phyloP scores from a whole-genome alignment of 2,329 filamentous ascomycete genomes.

The Herpotrichia juniperi region DNA sequence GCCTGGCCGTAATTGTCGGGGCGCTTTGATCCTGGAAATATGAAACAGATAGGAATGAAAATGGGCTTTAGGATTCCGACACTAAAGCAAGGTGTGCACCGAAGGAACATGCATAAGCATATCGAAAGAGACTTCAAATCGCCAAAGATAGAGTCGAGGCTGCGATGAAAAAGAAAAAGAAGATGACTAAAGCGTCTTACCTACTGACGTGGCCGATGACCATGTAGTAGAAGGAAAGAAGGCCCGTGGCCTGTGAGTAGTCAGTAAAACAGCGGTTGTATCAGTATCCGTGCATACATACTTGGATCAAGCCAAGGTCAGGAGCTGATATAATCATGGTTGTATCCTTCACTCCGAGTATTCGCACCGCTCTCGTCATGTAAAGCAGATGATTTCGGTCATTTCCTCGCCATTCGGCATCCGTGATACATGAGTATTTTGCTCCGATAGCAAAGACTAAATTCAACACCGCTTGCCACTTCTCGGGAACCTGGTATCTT shows the following conservation, averaged over 20 bases:
- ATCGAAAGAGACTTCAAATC: not conserved
- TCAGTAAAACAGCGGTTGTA: slow-evolving; percentile 23
- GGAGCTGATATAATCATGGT: slow-evolving; percentile 36
- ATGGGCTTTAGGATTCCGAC: too few species aligned
- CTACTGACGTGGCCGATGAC: slow-evolving; percentile 45
- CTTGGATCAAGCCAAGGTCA: slow-evolving; percentile 19
- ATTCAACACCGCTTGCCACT: slow-evolving; percentile 44
- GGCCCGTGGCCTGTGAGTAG: slow-evolving; percentile 36
- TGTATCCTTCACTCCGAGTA: slow-evolving; percentile 19
- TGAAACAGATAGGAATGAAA: too few species aligned
- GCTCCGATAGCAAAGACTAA: slow-evolving; percentile 48
- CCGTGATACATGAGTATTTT: slow-evolving; percentile 36
- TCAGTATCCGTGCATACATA: slow-evolving; percentile 3
- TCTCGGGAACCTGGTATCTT: slow-evolving; percentile 10
- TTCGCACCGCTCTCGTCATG: slow-evolving; percentile 29
- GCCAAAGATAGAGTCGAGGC: too few species aligned
- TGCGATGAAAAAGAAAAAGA: too few species aligned
- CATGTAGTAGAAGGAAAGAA: slow-evolving; percentile 46
- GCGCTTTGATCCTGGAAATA: too few species aligned
- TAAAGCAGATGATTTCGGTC: slow-evolving; percentile 39
- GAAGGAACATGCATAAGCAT: too few species aligned
- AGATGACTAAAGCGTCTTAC: slow-evolving; percentile 21
- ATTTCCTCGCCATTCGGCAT: slow-evolving; percentile 25
- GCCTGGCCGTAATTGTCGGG: not conserved
- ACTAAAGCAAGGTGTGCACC: too few species aligned